These are phyloP conservation scores for Litchi chinensis DNA, from an alignment of 345 rosid species.

Conservation along the genomic window DNA sequence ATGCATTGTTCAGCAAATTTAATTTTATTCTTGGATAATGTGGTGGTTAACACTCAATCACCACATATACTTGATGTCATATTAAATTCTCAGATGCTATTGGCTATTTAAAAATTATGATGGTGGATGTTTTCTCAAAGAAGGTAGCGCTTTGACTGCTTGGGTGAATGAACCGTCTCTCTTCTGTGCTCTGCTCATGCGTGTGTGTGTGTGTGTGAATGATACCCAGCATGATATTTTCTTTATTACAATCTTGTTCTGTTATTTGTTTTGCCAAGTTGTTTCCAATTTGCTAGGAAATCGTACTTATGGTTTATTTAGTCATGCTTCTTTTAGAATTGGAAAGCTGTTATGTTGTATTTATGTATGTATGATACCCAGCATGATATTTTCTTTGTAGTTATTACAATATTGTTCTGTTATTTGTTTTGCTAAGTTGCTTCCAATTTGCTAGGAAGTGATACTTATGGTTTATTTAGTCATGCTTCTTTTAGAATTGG, in stretches of 20 bases:
- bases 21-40: not conserved
- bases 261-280: not conserved
- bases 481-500: not conserved
- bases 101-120: not conserved
- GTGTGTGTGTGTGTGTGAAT: no score
- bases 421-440: not conserved
- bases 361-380: not conserved
- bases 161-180: not conserved
- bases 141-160: not conserved
- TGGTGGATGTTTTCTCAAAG: not conserved
- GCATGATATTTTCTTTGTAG: not conserved
- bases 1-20: not conserved
- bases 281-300: not conserved
- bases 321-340: not conserved
- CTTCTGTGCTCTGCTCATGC: not conserved
- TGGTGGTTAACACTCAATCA: not conserved
- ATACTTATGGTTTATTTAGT: not conserved
- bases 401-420: not conserved
- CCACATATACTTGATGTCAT: not conserved
- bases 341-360: not conserved
- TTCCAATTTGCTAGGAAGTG: not conserved
- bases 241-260: not conserved
- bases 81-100: not conserved
- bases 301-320: not conserved
- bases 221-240: not conserved